phyloP scores from a whole-genome alignment of 2,329 filamentous ascomycete genomes.

The Hortaea sp. region DNA sequence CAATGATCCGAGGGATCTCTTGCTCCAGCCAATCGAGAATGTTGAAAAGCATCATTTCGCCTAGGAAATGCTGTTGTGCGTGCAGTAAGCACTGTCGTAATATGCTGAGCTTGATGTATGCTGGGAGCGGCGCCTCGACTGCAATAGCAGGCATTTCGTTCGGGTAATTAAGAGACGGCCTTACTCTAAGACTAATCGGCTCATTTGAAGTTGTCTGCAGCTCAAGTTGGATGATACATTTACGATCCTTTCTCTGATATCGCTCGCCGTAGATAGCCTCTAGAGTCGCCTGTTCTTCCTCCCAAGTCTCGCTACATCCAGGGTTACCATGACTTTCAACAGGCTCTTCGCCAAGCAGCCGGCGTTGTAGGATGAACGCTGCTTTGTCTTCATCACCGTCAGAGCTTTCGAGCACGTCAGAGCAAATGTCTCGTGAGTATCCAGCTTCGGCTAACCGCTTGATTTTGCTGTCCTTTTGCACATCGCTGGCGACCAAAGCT shows the following conservation, averaged over 20 bases:
- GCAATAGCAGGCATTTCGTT: constrained; percentile 56
- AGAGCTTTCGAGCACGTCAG: constrained; percentile 61
- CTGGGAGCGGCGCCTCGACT: constrained; percentile 60
- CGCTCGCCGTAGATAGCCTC: constrained; percentile 77
- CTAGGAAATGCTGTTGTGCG: constrained; percentile 59
- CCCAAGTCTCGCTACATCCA: constrained; percentile 52
- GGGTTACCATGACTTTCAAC: constrained; percentile 19
- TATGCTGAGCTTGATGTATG: constrained; percentile 86
- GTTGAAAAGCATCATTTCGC: constrained; percentile 85
- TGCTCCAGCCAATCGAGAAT: constrained; percentile 86
- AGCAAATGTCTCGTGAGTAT: constrained; percentile 76
- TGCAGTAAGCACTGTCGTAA: constrained; percentile 66
- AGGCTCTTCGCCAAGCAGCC: constrained; percentile 43
- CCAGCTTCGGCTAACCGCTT: constrained; percentile 73
- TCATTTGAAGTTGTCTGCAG: constrained; percentile 34
- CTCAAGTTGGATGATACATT: constrained; percentile 62
- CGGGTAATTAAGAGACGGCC: constrained; percentile 66
- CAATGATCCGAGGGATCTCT: constrained; percentile 70
- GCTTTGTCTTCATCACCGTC: constrained; percentile 64
- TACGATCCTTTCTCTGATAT: constrained; percentile 43
- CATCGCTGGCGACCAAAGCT: constrained; percentile 69
- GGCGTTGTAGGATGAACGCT: constrained; percentile 67
- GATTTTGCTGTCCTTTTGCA: constrained; percentile 71
- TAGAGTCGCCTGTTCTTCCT: constrained; percentile 73
- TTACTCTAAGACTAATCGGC: constrained; percentile 52